Percentiles rank a stretch among this genome's conserved stretches.
Conservation (phyloP, 2,329 filamentous ascomycete genomes). For the Ceratocystis smalleyi region DNA sequence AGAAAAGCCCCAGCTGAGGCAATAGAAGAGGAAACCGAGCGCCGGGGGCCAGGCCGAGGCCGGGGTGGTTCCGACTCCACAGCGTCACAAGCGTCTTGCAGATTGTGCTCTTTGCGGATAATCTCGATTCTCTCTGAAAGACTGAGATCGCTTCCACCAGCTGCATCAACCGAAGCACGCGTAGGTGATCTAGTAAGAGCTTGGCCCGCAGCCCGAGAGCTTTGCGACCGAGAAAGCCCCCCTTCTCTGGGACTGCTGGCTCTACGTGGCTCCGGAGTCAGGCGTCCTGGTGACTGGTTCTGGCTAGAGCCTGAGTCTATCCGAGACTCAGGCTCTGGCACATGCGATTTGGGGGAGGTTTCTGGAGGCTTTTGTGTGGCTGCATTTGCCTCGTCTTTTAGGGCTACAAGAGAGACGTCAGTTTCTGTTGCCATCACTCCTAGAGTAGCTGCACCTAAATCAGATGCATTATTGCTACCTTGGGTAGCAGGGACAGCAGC, state of each 20-base stretch:
- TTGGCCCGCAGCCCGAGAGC: slow-evolving; percentile 5
- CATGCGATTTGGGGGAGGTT: slow-evolving; percentile 6
- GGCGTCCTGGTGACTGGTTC: not conserved
- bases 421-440: not conserved
- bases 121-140: slow-evolving; percentile 16
- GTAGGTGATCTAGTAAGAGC: slow-evolving; percentile 5
- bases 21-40: slow-evolving; percentile 2
- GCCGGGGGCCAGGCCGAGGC: not conserved
- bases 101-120: slow-evolving; percentile 25
- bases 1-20: slow-evolving; percentile 5
- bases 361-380: not conserved
- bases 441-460: not conserved
- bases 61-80: slow-evolving; percentile 36
- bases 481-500: not conserved
- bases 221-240: slow-evolving; percentile 1
- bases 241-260: slow-evolving; percentile 12
- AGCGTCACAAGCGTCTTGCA: slow-evolving; percentile 25
- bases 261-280: slow-evolving; percentile 6
- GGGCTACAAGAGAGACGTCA: not conserved
- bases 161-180: not conserved
- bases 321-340: not conserved
- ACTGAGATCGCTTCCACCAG: slow-evolving; percentile 11
- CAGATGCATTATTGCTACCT: not conserved
- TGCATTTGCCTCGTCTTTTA: not conserved
- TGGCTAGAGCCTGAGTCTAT: not conserved